Percentiles rank a stretch among this genome's conserved stretches.
Conservation (phyloP, 2,329 filamentous ascomycete genomes). For the Phialocephala subalpina region DNA sequence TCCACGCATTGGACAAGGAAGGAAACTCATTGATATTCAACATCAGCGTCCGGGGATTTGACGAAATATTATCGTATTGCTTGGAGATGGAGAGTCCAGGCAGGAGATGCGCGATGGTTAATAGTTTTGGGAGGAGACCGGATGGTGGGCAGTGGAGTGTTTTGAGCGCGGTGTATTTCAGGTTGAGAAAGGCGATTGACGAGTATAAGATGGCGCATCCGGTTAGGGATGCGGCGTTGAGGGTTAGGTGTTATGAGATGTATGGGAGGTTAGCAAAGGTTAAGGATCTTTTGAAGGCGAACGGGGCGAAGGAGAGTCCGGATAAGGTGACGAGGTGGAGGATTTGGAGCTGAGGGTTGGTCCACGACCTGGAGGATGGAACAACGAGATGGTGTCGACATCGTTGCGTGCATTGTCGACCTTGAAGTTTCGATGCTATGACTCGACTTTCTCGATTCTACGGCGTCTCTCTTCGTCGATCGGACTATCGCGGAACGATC, state of each 20-base stretch:
- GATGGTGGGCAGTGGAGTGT: constrained; percentile 22
- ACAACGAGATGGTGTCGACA: too few species aligned
- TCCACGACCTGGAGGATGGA: too few species aligned
- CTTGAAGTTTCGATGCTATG: too few species aligned
- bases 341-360: constrained; percentile 5
- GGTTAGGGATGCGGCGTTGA: background rate
- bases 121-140: constrained; percentile 19
- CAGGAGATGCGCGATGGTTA: constrained; percentile 34
- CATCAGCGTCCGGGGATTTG: constrained; percentile 31
- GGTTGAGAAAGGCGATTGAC: constrained; percentile 3
- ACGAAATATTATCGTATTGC: constrained; percentile 33
- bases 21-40: constrained; percentile 36
- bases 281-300: background rate
- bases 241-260: background rate
- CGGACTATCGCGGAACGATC: too few species aligned
- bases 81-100: constrained; percentile 30
- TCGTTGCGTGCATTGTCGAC: too few species aligned
- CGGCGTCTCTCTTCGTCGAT: too few species aligned
- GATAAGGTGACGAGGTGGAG: background rate
- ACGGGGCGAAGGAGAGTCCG: constrained; percentile 4
- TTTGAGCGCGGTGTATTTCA: constrained; percentile 16
- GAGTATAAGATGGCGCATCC: constrained; percentile 9
- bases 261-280: background rate
- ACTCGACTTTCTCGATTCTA: too few species aligned
- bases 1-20: constrained; percentile 34